These are phyloP conservation scores for Candida chauliodis DNA, from an alignment of 805 yeast species.

Conservation along the genomic window DNA sequence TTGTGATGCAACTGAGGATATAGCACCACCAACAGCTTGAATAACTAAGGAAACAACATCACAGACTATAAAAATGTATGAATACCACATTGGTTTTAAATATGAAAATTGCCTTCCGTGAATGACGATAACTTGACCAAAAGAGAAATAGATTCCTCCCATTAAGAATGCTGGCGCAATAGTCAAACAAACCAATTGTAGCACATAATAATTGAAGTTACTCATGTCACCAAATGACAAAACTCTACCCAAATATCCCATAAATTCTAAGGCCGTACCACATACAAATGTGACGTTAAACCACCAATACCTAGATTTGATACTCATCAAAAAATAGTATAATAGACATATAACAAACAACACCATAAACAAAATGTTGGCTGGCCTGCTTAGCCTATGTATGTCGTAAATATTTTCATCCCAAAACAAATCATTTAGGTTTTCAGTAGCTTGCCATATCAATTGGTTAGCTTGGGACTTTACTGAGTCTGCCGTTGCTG, in stretches of 20 bases:
- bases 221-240: constrained; percentile 23
- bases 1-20: constrained; percentile 21
- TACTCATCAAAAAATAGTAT: constrained; percentile 20
- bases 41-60: constrained; percentile 32
- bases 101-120: constrained; percentile 33
- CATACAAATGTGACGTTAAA: constrained; percentile 30
- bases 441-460: constrained; percentile 26
- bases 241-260: constrained; percentile 35
- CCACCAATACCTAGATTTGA: constrained; percentile 32
- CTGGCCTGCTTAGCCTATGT: constrained; percentile 21
- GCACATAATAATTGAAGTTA: constrained; percentile 18
- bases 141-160: constrained; percentile 37
- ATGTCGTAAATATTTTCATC: constrained; percentile 32
- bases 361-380: constrained; percentile 26
- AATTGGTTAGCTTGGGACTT: constrained; percentile 27
- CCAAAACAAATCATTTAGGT: constrained; percentile 21
- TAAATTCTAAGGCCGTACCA: constrained; percentile 29
- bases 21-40: constrained; percentile 40
- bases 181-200: constrained; percentile 31
- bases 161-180: constrained; percentile 38
- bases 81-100: constrained; percentile 38
- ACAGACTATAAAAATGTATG: constrained; percentile 33
- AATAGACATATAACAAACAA: constrained; percentile 21
- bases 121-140: constrained; percentile 34
- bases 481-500: constrained; percentile 27